phyloP scores from a whole-genome alignment of 2,329 filamentous ascomycete species.

The Phialophora verrucosa region DNA sequence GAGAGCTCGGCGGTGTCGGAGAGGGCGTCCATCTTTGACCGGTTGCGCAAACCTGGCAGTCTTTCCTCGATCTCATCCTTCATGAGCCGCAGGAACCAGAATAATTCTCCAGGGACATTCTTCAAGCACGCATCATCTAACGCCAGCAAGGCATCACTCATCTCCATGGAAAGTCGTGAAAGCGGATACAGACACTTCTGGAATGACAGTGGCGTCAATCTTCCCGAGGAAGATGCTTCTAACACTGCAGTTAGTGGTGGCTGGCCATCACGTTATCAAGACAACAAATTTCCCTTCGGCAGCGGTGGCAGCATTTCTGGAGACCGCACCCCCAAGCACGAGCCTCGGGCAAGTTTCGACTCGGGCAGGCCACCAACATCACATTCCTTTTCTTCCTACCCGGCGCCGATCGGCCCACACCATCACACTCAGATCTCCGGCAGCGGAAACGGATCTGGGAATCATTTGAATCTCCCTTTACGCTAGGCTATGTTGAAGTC shows the following conservation, averaged over 20 bases:
- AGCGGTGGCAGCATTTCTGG: slow-evolving; percentile 60
- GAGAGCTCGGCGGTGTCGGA: slow-evolving; percentile 62
- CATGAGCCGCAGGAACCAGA: slow-evolving; percentile 93
- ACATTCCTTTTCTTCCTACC: slow-evolving; percentile 97
- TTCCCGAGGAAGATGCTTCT: slow-evolving; percentile 79
- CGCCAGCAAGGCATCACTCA: slow-evolving; percentile 91
- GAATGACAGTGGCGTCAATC: slow-evolving; percentile 96
- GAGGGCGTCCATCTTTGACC: slow-evolving; percentile 83
- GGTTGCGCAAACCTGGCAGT: slow-evolving; percentile 90
- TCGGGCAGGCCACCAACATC: slow-evolving; percentile 92
- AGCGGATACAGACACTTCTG: slow-evolving; percentile 96
- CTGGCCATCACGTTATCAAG: slow-evolving; percentile 60
- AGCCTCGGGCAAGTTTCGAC: slow-evolving; percentile 82
- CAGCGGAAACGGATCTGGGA: slow-evolving; percentile 33
- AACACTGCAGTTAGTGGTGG: slow-evolving; percentile 64
- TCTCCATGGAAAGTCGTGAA: slow-evolving; percentile 92
- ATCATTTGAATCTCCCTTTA: slow-evolving; percentile 40
- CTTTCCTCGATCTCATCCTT: slow-evolving; percentile 97
- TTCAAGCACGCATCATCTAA: slow-evolving; percentile 91
- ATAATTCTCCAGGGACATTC: slow-evolving; percentile 80
- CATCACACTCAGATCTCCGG: slow-evolving; percentile 33
- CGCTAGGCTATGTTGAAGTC: slow-evolving; percentile 37
- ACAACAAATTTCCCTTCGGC: slow-evolving; percentile 70
- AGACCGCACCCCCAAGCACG: slow-evolving; percentile 83
- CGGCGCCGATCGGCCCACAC: slow-evolving; percentile 83